Conservation (phyloP, 352 stramenopile genomes). For the Globisporangium sylvaticum region DNA sequence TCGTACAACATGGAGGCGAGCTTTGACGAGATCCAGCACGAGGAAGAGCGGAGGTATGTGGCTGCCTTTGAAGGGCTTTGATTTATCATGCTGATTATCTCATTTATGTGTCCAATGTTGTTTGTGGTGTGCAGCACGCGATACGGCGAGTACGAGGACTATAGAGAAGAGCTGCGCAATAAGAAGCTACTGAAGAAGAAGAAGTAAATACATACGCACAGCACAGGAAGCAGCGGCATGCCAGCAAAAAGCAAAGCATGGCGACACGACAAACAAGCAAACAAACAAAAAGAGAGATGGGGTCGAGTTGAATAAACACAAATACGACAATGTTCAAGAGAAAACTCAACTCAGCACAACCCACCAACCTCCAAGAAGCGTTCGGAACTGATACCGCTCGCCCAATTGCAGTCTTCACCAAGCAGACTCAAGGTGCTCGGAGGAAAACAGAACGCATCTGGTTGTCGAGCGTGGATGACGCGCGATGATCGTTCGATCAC, state of each 20-base stretch:
- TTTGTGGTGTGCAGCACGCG: conserved; percentile 36
- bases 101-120: neutral
- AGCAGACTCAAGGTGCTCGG: too few species aligned
- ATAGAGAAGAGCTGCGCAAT: conserved; percentile 78
- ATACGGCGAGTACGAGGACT: conserved; percentile 83
- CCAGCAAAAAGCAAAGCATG: neutral
- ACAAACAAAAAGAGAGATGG: neutral
- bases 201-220: conserved; percentile 23
- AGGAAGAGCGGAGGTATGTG: conserved; percentile 75
- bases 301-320: neutral
- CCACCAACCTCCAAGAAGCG: neutral
- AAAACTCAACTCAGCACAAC: neutral
- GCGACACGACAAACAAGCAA: neutral
- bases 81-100: neutral
- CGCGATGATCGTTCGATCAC: too few species aligned
- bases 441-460: too few species aligned
- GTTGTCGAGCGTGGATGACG: too few species aligned
- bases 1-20: conserved; percentile 86
- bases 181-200: conserved; percentile 81
- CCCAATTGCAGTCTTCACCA: too few species aligned
- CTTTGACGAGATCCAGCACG: conserved; percentile 82
- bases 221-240: neutral
- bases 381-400: neutral
- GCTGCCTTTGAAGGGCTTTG: neutral
- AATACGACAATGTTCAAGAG: neutral